Conservation (phyloP, 2,329 filamentous ascomycete species). For the Tolypocladium tropicale region DNA sequence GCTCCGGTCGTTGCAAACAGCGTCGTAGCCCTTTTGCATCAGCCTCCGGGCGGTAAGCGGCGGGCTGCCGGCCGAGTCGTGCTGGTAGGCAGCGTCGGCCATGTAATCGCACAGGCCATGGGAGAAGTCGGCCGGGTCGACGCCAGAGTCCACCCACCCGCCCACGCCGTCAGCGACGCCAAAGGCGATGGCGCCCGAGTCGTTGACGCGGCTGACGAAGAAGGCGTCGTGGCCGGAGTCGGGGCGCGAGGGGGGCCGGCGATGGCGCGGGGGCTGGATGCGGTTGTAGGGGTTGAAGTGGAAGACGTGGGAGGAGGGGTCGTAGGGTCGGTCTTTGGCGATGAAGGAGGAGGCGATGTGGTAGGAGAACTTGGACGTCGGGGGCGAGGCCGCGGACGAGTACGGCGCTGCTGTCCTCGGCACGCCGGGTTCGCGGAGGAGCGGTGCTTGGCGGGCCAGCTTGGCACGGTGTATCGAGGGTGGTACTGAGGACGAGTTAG, state of each 20-base stretch:
- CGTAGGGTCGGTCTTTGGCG: slow-evolving; percentile 59
- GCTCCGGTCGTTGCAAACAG: slow-evolving; percentile 60
- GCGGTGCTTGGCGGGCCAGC: not conserved
- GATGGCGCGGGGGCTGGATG: slow-evolving; percentile 36
- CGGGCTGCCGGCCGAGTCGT: slow-evolving; percentile 25
- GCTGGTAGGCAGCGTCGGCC: slow-evolving; percentile 61
- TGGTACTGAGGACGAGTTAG: not conserved
- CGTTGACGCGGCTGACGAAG: slow-evolving; percentile 76
- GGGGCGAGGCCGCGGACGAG: slow-evolving; percentile 9
- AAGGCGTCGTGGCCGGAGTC: slow-evolving; percentile 92
- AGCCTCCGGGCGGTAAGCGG: slow-evolving; percentile 54
- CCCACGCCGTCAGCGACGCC: slow-evolving; percentile 92
- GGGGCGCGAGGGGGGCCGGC: slow-evolving; percentile 39
- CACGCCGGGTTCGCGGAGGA: not conserved
- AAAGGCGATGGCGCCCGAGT: slow-evolving; percentile 63
- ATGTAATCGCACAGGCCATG: slow-evolving; percentile 91
- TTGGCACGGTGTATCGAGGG: not conserved
- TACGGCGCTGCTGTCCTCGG: not conserved
- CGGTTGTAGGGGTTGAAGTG: slow-evolving; percentile 59
- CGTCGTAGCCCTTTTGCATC: slow-evolving; percentile 77
- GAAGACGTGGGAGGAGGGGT: slow-evolving; percentile 59
- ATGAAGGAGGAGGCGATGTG: slow-evolving; percentile 66
- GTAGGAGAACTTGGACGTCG: slow-evolving; percentile 45
- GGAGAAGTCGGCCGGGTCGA: slow-evolving; percentile 92
- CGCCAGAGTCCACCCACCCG: slow-evolving; percentile 84